phyloP scores from a whole-genome alignment of 2,329 filamentous ascomycete species.

The Hymenoscyphus scutula region DNA sequence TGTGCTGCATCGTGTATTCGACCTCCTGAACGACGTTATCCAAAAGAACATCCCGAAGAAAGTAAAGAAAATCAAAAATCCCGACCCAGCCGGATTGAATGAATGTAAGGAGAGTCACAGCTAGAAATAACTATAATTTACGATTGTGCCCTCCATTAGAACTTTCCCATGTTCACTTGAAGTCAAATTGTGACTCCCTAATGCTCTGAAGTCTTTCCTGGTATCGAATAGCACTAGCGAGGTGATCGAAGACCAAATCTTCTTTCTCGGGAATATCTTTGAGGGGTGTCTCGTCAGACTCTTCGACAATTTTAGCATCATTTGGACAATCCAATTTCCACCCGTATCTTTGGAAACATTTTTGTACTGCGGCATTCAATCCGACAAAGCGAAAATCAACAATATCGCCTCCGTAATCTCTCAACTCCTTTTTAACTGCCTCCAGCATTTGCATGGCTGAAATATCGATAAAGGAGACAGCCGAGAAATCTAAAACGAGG shows the following conservation, averaged over 20 bases:
- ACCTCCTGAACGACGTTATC: too few relatives aligned
- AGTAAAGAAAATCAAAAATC: not conserved
- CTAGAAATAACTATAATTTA: not conserved
- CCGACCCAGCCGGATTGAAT: not conserved
- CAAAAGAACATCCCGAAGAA: not conserved
- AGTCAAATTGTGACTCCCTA: not conserved
- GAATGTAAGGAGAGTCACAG: not conserved
- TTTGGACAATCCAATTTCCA: constrained; percentile 21
- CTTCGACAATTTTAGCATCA: constrained; percentile 8
- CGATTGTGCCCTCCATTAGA: not conserved
- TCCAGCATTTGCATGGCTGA: constrained; percentile 7
- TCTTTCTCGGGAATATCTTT: constrained; percentile 4
- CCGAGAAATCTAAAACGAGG: constrained; percentile 15
- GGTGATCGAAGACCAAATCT: constrained; percentile 20
- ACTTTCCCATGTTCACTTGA: not conserved
- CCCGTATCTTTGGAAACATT: constrained; percentile 11
- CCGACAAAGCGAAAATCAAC: constrained; percentile 17
- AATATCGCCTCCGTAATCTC: constrained; percentile 7
- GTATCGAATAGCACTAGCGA: constrained; percentile 19
- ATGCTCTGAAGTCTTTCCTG: constrained; percentile 8
- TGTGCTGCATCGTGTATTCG: too few relatives aligned
- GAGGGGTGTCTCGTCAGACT: constrained; percentile 1
- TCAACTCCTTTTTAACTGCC: constrained; percentile 13
- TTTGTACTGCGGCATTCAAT: constrained; percentile 7
- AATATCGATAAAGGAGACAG: constrained; percentile 14